Evolutionary conservation across 1,284 basidiomycete genomes (phyloP).

Genomic region (Mycena sp.): DNA sequence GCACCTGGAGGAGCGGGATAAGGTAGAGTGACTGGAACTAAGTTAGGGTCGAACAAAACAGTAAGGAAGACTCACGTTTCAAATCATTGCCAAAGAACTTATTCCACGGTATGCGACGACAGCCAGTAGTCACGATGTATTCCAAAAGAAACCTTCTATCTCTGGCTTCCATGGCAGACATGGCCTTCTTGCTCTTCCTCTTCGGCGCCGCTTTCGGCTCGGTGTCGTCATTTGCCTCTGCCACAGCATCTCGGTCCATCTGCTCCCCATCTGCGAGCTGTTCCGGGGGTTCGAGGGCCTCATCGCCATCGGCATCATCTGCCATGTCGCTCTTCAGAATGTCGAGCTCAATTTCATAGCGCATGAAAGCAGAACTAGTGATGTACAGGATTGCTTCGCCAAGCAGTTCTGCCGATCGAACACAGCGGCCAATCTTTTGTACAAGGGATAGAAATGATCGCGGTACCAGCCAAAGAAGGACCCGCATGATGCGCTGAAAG

Average conservation of each 20-base stretch:
- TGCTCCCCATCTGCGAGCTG: not conserved
- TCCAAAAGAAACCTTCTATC: constrained; percentile 1
- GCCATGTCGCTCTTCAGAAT: not conserved
- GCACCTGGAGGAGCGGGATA: constrained; percentile 13
- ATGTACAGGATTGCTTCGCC: constrained; percentile 24
- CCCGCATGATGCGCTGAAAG: constrained; percentile 21
- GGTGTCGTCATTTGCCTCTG: not conserved
- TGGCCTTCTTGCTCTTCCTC: not conserved
- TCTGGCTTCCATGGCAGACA: constrained; percentile 7
- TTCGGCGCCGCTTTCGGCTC: not conserved
- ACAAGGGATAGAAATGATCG: constrained; percentile 21
- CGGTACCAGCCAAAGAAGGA: constrained; percentile 19
- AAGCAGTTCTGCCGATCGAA: not conserved
- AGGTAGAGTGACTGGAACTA: not conserved
- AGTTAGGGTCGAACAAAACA: not conserved
- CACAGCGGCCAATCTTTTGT: too few relatives aligned
- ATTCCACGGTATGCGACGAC: constrained; percentile 1
- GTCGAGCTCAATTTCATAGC: constrained; percentile 1
- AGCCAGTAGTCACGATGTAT: not conserved
- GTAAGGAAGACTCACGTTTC: not conserved
- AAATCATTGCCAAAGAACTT: not conserved
- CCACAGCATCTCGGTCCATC: constrained; percentile 8
- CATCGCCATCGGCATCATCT: not conserved
- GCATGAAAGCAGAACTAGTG: constrained; percentile 11
- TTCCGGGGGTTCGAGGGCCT: not conserved